Evolutionary conservation across 1,284 basidiomycete genomes (phyloP), one percentile per base, ranked within the genome.

Genomic region (Austroboletus novae-zelandiae): DNA sequence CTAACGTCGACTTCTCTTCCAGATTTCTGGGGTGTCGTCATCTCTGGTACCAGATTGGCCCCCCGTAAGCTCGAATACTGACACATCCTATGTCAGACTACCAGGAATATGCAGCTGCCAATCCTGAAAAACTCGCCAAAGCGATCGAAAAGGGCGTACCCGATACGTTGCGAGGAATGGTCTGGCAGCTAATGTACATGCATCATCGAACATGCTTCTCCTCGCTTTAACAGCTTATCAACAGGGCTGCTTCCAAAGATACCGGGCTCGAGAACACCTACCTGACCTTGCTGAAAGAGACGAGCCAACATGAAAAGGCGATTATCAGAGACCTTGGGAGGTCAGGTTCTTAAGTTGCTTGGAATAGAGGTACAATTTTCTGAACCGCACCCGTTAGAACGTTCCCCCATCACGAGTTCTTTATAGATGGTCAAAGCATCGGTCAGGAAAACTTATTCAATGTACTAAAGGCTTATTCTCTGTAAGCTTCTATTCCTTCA

Each of bases 381-480:
- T 56, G 48, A 61, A 56, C 31, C 44, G 31, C 50, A 40, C 30
- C 53, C 29, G 42, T 32, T 56, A 89, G 87, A 65, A 99, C 96
- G 2, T 98, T 99, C 68, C 97, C 96, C n/a, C 89, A 94, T 63
- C 94, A 98, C 66, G 89, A 92, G 43, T 98, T 94, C 73, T 99
- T 98, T 70, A 91, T 86, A 47, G 90, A 92, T 54, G 91, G 89
- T 2, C 86, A 89, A 62, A 94, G 94, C 1, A 86, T 94, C 18
- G 96, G 96, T 0, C 95, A 98, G 68, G 96, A 98, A 68, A 94
- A 96, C 59, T 71, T 99, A 34, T 98, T 95, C 76, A 98, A 98
- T 67, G 95, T 99, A 43, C 79, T 98, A 39, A 98, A 98, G 70
- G 97, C 96, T 9, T 99, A 98, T 68, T 97, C 94, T 29, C 66